A percentile compares a stretch with the other conserved stretches of the same genome.
phyloP scores from a whole-genome alignment of 2,329 filamentous ascomycete species.

The Hirsutella thompsonii region DNA sequence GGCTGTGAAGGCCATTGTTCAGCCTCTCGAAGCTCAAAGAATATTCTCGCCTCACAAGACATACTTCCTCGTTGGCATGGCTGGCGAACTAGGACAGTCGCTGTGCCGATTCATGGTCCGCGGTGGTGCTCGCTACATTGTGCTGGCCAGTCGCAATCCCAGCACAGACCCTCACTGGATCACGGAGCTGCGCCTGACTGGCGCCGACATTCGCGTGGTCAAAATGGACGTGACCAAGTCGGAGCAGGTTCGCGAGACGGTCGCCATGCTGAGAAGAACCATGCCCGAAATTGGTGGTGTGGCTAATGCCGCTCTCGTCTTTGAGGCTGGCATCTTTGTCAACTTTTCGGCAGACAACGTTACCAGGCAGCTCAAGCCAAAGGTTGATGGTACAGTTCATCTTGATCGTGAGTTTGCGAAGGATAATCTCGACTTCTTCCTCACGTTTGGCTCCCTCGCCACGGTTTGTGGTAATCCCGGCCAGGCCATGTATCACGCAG shows the following conservation, averaged over 20 bases:
- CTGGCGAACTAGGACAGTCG: slow-evolving; percentile 1
- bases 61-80: not conserved
- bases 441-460: slow-evolving; percentile 25
- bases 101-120: slow-evolving; percentile 1
- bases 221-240: slow-evolving; percentile 1
- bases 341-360: slow-evolving; percentile 18
- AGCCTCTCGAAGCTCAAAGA: not conserved
- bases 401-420: slow-evolving; percentile 19
- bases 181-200: not conserved
- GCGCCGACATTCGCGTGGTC: not conserved
- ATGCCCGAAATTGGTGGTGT: slow-evolving; percentile 24
- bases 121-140: slow-evolving; percentile 1
- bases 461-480: slow-evolving; percentile 21
- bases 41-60: slow-evolving; percentile 1
- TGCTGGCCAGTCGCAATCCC: not conserved
- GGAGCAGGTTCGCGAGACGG: not conserved
- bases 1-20: not conserved
- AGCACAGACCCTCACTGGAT: not conserved
- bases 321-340: slow-evolving; percentile 16
- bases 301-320: slow-evolving; percentile 22
- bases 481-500: slow-evolving; percentile 24
- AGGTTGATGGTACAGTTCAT: slow-evolving; percentile 20
- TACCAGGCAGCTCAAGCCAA: slow-evolving; percentile 17
- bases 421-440: slow-evolving; percentile 24
- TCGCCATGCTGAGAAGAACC: slow-evolving; percentile 8